phyloP scores from a whole-genome alignment of 169 alveolate genomes.

The Babesia bovis region DNA sequence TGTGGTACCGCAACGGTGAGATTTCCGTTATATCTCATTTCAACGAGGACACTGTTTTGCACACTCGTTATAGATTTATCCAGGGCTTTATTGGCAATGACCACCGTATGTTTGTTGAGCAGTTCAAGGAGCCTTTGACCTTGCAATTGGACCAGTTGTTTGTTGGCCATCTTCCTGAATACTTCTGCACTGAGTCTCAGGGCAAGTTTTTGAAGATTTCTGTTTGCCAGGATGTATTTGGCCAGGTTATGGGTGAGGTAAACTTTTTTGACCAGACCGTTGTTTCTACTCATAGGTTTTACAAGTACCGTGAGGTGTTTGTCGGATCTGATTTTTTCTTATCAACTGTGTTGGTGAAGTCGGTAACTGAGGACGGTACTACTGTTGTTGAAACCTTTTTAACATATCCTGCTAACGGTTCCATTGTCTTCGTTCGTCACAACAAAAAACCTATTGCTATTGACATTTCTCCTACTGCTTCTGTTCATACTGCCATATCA shows the following conservation, averaged over 20 bases:
- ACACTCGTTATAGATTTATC: not conserved
- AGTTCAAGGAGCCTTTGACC: constrained; percentile 30
- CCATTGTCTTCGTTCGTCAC: not conserved
- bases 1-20: constrained; percentile 5
- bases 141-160: not conserved
- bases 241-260: constrained; percentile 31
- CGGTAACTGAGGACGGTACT: constrained; percentile 16
- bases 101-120: constrained; percentile 11
- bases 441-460: not conserved
- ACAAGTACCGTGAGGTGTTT: constrained; percentile 16
- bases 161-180: not conserved
- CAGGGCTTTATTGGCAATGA: constrained; percentile 9
- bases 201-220: constrained; percentile 35
- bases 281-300: constrained; percentile 11
- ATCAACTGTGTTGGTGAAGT: constrained; percentile 13
- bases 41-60: not conserved
- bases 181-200: constrained; percentile 17
- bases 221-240: constrained; percentile 32
- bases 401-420: not conserved
- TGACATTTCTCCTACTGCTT: constrained; percentile 1
- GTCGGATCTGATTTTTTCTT: constrained; percentile 23
- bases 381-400: constrained; percentile 25
- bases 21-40: constrained; percentile 1
- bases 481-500: not conserved
- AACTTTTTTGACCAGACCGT: not conserved